Conservation (phyloP, 1,139 yeast genomes). For the Taphrina populina region DNA sequence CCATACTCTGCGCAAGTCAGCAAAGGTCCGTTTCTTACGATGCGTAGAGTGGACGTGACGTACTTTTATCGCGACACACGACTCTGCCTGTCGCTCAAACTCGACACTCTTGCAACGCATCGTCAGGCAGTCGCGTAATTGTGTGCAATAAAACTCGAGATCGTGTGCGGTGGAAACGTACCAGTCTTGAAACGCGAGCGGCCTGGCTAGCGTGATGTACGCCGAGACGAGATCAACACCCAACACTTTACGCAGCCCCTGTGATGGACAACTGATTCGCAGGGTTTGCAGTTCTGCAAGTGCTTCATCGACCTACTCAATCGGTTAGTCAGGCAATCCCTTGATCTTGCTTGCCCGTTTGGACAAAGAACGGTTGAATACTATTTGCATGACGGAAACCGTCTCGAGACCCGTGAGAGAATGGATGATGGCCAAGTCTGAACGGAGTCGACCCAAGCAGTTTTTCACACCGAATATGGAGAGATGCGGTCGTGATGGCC, state of each 20-base stretch:
- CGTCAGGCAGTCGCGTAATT: slow-evolving; percentile 1
- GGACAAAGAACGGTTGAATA: neutral
- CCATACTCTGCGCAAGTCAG: too few species aligned
- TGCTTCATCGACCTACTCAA: slow-evolving; percentile 21
- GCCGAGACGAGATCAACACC: slow-evolving; percentile 25
- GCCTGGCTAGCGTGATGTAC: slow-evolving; percentile 7
- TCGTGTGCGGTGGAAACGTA: slow-evolving; percentile 1
- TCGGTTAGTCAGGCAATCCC: neutral
- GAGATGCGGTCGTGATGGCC: slow-evolving; percentile 23
- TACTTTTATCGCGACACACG: too few species aligned
- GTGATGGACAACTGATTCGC: slow-evolving; percentile 14
- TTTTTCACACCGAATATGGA: slow-evolving; percentile 29
- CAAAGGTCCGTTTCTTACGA: too few species aligned
- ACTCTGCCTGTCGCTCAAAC: slow-evolving; percentile 11
- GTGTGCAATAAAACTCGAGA: slow-evolving; percentile 11
- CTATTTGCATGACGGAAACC: neutral
- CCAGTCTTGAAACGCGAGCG: slow-evolving; percentile 9
- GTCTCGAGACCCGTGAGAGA: slow-evolving; percentile 9
- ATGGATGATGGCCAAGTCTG: slow-evolving; percentile 18
- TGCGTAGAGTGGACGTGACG: too few species aligned
- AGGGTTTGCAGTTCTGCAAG: slow-evolving; percentile 19
- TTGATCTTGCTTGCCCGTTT: neutral
- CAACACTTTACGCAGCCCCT: slow-evolving; percentile 9
- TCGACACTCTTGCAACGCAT: slow-evolving; percentile 1
- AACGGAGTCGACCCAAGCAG: slow-evolving; percentile 9